Evolutionary conservation across 768 basidiomycete species (phyloP).

Genomic region (Pholiota microspora): DNA sequence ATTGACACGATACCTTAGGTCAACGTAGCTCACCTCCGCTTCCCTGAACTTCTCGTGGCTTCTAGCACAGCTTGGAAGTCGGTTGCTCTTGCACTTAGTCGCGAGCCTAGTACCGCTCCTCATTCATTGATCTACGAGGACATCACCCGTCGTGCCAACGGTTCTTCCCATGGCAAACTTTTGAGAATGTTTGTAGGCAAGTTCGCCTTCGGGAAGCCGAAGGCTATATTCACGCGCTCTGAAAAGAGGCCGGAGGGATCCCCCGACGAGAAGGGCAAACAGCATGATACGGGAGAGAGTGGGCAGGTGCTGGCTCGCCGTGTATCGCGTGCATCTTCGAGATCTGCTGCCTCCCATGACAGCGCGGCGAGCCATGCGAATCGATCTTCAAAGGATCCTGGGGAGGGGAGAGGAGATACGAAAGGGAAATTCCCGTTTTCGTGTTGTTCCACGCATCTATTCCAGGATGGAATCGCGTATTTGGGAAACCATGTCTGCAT

Average conservation of each 20-base stretch:
- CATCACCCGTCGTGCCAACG: not conserved
- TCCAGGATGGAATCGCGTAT: slow-evolving; percentile 8
- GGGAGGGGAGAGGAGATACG: not conserved
- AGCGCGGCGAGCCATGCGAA: not conserved
- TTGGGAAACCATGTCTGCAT: slow-evolving; percentile 5
- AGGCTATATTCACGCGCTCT: not conserved
- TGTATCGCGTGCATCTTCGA: not conserved
- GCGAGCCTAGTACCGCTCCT: slow-evolving; percentile 13
- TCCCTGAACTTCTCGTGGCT: slow-evolving; percentile 23
- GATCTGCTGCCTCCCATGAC: not conserved
- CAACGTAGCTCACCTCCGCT: slow-evolving; percentile 23
- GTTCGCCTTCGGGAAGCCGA: not conserved
- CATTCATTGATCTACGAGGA: slow-evolving; percentile 1
- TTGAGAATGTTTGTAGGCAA: not conserved
- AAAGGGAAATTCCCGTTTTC: slow-evolving; percentile 3
- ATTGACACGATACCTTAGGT: slow-evolving; percentile 19
- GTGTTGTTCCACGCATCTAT: slow-evolving; percentile 9
- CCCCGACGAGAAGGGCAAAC: not conserved
- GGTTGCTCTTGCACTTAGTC: slow-evolving; percentile 16
- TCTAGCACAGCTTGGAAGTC: slow-evolving; percentile 29
- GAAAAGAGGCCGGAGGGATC: not conserved
- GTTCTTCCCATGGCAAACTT: not conserved
- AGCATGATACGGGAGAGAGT: not conserved
- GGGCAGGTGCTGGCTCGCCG: not conserved
- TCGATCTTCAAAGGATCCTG: not conserved